These are phyloP conservation scores for Suillus placidus DNA, from an alignment of 768 basidiomycete genomes.

Conservation along the genomic window DNA sequence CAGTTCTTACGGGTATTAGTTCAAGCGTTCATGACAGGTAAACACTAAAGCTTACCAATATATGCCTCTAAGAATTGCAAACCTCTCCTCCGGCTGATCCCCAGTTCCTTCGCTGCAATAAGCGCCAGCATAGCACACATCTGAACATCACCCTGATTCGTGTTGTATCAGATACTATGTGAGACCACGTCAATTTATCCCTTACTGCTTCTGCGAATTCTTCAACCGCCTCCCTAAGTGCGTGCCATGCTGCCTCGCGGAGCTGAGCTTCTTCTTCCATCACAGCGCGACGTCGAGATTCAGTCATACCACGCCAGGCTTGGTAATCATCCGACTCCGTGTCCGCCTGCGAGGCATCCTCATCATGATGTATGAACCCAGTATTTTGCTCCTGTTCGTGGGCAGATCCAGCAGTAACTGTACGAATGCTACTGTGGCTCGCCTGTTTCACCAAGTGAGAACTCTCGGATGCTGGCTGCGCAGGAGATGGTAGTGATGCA, in stretches of 20 bases:
- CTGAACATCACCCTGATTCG: slow-evolving; percentile 73
- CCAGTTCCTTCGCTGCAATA: slow-evolving; percentile 61
- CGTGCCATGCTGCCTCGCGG: slow-evolving; percentile 58
- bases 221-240: slow-evolving; percentile 58
- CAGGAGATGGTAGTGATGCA: slow-evolving; percentile 36
- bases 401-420: slow-evolving; percentile 62
- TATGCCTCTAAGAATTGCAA: slow-evolving; percentile 69
- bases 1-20: slow-evolving; percentile 47
- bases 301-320: slow-evolving; percentile 32
- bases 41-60: slow-evolving; percentile 54
- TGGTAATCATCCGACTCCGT: slow-evolving; percentile 22
- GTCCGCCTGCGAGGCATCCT: slow-evolving; percentile 30
- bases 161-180: slow-evolving; percentile 8
- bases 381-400: slow-evolving; percentile 38
- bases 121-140: slow-evolving; percentile 75
- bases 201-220: slow-evolving; percentile 63
- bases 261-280: slow-evolving; percentile 52
- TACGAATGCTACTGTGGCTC: slow-evolving; percentile 71
- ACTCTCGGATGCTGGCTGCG: neutral
- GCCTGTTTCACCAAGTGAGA: slow-evolving; percentile 43
- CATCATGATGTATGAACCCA: slow-evolving; percentile 21
- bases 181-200: slow-evolving; percentile 5
- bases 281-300: slow-evolving; percentile 29
- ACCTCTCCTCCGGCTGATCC: slow-evolving; percentile 45
- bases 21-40: neutral